These are phyloP conservation scores for Wickerhamiella siamensis DNA, from an alignment of 805 yeast species.

Conservation along the genomic window DNA sequence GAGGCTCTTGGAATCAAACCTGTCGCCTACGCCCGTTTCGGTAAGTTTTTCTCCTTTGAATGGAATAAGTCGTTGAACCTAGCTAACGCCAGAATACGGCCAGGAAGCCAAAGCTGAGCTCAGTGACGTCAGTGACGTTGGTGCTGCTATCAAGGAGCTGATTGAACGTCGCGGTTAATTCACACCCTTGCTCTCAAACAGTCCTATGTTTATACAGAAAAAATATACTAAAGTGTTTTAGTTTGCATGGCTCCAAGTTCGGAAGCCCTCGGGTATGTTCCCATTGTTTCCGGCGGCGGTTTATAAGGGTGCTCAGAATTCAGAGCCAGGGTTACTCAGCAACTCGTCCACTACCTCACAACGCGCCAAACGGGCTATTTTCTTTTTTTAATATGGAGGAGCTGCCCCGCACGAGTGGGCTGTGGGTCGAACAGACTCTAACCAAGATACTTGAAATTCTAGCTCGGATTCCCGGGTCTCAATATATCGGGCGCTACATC, in stretches of 20 bases:
- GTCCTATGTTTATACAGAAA: too few relatives aligned
- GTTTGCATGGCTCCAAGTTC: too few relatives aligned
- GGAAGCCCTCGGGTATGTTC: too few relatives aligned
- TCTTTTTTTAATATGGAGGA: constrained; percentile 10
- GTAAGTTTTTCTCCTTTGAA: constrained; percentile 13
- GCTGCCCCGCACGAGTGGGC: constrained; percentile 14
- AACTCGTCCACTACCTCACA: too few relatives aligned
- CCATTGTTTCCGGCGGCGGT: too few relatives aligned
- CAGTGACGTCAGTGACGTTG: constrained; percentile 32
- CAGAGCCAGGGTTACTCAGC: too few relatives aligned
- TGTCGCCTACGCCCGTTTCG: constrained; percentile 59
- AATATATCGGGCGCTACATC: constrained; percentile 43
- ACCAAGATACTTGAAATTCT: constrained; percentile 8
- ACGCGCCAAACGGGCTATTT: constrained; percentile 11
- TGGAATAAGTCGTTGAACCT: background rate
- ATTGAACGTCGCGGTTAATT: constrained; percentile 23
- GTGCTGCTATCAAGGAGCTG: constrained; percentile 27
- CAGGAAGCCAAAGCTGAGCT: constrained; percentile 32
- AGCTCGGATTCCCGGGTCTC: constrained; percentile 28
- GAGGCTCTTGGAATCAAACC: constrained; percentile 66
- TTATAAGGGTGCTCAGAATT: too few relatives aligned
- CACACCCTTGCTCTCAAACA: too few relatives aligned
- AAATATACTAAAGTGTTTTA: too few relatives aligned
- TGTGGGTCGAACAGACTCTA: constrained; percentile 14
- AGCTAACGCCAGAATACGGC: constrained; percentile 26